These are phyloP conservation scores for Tympanopsis confertula DNA, from an alignment of 2,329 filamentous ascomycete genomes.

Conservation along the genomic window DNA sequence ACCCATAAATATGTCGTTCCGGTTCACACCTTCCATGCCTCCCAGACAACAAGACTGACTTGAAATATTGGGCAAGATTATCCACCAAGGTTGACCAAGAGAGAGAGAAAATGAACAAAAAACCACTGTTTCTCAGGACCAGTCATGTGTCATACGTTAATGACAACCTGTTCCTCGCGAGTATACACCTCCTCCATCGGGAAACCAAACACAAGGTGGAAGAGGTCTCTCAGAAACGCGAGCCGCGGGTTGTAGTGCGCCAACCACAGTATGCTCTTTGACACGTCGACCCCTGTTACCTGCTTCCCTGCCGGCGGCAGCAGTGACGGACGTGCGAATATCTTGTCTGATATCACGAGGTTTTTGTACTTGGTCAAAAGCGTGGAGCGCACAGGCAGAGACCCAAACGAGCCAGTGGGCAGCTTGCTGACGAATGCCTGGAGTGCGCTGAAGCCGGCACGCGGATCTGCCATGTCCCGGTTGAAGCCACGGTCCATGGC, in stretches of 20 bases:
- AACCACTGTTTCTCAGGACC: too few species aligned
- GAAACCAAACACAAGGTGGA: not conserved
- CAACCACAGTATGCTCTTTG: not conserved
- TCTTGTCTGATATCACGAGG: not conserved
- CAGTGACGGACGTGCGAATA: not conserved
- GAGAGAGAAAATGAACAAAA: too few species aligned
- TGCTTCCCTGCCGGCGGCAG: not conserved
- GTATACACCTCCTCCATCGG: not conserved
- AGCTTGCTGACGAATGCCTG: not conserved
- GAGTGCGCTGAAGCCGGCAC: not conserved
- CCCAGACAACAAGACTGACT: too few species aligned
- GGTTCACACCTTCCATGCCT: too few species aligned
- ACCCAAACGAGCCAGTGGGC: not conserved
- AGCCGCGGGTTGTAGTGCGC: not conserved
- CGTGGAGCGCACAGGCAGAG: not conserved
- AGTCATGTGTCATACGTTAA: too few species aligned
- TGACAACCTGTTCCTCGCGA: not conserved
- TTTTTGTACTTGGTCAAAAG: not conserved
- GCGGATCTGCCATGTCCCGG: too few species aligned
- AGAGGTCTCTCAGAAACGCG: not conserved
- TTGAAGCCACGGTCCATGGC: not conserved
- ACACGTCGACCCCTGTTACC: not conserved
- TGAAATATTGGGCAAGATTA: too few species aligned
- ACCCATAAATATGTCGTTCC: too few species aligned
- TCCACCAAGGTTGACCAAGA: too few species aligned